Conservation (phyloP, 768 basidiomycete genomes). For the Boletus tylopilopsis region DNA sequence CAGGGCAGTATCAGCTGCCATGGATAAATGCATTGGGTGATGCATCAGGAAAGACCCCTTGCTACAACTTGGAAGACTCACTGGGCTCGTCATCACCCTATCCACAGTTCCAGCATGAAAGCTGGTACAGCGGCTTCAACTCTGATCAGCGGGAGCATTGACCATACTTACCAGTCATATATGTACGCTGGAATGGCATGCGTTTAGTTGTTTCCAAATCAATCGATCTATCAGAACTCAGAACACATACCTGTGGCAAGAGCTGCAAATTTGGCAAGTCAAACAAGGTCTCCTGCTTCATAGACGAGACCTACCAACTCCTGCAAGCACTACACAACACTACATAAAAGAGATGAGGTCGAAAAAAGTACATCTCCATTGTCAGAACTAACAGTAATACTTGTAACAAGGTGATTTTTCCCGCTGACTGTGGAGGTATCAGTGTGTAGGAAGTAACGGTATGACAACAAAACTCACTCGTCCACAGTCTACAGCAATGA, state of each 20-base stretch:
- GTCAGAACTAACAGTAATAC: conserved; percentile 5
- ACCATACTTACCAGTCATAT: not conserved
- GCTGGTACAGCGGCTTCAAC: not conserved
- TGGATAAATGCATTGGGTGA: not conserved
- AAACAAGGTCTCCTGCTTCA: not conserved
- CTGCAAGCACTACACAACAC: not conserved
- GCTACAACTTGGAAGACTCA: too few relatives aligned
- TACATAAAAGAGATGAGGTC: not conserved
- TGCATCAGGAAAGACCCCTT: not conserved
- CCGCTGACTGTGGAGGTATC: conserved; percentile 11
- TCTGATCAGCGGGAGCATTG: not conserved
- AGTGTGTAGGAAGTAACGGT: not conserved
- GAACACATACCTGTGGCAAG: conserved; percentile 8
- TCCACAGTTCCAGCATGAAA: not conserved
- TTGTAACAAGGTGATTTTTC: conserved; percentile 12
- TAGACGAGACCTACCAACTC: conserved; percentile 1
- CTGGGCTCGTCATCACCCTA: not conserved
- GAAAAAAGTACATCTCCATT: not conserved
- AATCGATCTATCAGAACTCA: too few relatives aligned
- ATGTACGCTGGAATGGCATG: not conserved
- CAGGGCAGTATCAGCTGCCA: conserved; percentile 1
- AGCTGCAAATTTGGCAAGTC: not conserved
- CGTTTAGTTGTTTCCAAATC: not conserved
- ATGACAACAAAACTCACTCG: conserved; percentile 2
- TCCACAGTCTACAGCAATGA: conserved; percentile 15